phyloP scores from a whole-genome alignment of 1,284 basidiomycete species.

The Ustilago loliicola region DNA sequence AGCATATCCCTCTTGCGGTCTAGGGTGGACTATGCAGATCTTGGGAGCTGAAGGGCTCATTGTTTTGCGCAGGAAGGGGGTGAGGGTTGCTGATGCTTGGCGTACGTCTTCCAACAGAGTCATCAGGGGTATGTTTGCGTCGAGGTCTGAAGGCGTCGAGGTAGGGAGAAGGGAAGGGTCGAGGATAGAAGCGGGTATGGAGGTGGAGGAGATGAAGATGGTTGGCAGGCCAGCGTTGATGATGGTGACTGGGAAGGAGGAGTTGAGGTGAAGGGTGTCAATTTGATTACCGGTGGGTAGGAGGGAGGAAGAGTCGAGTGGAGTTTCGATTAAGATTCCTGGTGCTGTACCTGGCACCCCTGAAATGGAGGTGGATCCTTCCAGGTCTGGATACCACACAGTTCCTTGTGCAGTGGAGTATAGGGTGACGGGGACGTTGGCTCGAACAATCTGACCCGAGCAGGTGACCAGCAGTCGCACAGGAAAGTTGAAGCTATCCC shows the following conservation, averaged over 20 bases:
- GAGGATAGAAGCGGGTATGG: conserved; percentile 27
- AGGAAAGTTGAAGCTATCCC: conserved; percentile 32
- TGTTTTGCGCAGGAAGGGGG: conserved; percentile 29
- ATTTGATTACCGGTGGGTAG: conserved; percentile 55
- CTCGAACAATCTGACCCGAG: conserved; percentile 60
- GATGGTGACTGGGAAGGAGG: conserved; percentile 47
- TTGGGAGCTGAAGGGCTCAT: conserved; percentile 64
- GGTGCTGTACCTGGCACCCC: conserved; percentile 66
- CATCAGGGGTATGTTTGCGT: conserved; percentile 50
- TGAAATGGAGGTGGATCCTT: conserved; percentile 57
- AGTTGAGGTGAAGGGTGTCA: conserved; percentile 38
- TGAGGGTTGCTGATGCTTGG: conserved; percentile 35
- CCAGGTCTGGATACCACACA: conserved; percentile 41
- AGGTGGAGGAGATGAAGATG: conserved; percentile 59
- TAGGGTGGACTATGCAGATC: conserved; percentile 65
- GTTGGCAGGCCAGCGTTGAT: conserved; percentile 66
- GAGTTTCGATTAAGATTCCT: conserved; percentile 60
- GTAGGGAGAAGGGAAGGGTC: conserved; percentile 17
- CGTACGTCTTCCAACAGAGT: conserved; percentile 55
- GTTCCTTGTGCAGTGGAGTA: neutral
- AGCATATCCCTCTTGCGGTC: conserved; percentile 35
- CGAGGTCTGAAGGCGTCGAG: conserved; percentile 46
- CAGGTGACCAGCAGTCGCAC: conserved; percentile 54
- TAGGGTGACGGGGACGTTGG: conserved; percentile 51
- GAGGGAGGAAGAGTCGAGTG: conserved; percentile 40